Evolutionary conservation across 441 rosid genomes (phyloP), one percentile per base, ranked within the genome.

Genomic region (Macaranga tanarius): DNA sequence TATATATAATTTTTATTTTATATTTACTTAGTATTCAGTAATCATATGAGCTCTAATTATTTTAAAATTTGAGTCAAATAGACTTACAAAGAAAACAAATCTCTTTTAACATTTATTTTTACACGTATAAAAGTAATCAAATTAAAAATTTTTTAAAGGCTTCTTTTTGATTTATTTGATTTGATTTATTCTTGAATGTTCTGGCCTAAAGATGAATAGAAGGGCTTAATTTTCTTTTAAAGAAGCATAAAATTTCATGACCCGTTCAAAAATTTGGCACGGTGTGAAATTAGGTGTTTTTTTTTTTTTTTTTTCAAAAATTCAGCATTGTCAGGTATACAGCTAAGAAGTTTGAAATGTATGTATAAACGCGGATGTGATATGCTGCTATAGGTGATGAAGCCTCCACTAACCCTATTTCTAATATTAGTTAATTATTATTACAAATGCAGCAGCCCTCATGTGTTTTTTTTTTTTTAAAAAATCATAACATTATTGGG

Each of bases 341-440:
- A 84, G 85, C 80, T 74, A 71, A 77, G 62, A 70, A 61, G 52
- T 70, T 75, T 61, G 77, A 73, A 79, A 44, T 26, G 19, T 62
- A 42, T 42, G 45, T 10, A 59, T 22, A 52, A 61, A 57, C 40
- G 50, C 59, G 71, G 64, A 55, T 28, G 40, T n/a, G 22, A 25
- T 31, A 9, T n/a, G 8, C 13, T 10, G 22, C 45, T 20, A n/a
- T 25, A 44, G 10, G 54, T 22, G 57, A 66, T 19, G 7, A 16
- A 47, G n/a, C 11, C 3, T 59, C 55, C 72, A 50, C 72, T 16
- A 28, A 44, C 34, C 63, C 50, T 1, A 34, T 4, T 47, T 40
- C 62, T 7, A 0, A 8, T 31, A 1, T 47, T 19, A 12, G 40
- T 56, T 44, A 23, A 59, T 28, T 59, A 59, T 31, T 31, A 31